phyloP scores from a whole-genome alignment of 2,329 filamentous ascomycete species.

The Pleurostoma richardsiae region DNA sequence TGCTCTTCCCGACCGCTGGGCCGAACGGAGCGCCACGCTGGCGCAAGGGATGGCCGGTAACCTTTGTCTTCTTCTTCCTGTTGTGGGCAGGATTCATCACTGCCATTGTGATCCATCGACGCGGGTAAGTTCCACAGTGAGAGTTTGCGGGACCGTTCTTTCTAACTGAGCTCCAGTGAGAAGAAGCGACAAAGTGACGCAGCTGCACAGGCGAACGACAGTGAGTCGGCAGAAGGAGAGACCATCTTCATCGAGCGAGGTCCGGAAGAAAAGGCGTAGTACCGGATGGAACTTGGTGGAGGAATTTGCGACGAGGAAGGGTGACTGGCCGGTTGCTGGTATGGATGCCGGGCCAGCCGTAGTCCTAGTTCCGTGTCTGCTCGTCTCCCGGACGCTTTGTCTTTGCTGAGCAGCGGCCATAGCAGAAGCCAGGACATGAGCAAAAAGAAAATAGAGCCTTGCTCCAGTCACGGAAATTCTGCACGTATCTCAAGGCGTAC shows the following conservation, averaged over 20 bases:
- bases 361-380: no score
- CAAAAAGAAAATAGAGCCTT: no score
- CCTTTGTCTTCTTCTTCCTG: slow-evolving; percentile 37
- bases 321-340: no score
- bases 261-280: background rate
- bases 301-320: no score
- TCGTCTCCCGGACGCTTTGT: no score
- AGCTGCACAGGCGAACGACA: background rate
- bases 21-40: slow-evolving; percentile 36
- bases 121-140: slow-evolving; percentile 11
- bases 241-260: background rate
- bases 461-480: no score
- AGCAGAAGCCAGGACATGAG: no score
- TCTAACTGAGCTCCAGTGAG: background rate
- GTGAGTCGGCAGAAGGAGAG: background rate
- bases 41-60: slow-evolving; percentile 42
- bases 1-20: slow-evolving; percentile 35
- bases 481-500: no score
- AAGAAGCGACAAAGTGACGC: background rate
- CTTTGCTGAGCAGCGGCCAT: no score
- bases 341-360: no score
- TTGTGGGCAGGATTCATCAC: slow-evolving; percentile 35
- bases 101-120: slow-evolving; percentile 26
- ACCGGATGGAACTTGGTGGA: no score
- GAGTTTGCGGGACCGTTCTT: background rate